Evolutionary conservation across 345 rosid genomes (phyloP), one percentile per base, ranked within the genome.

Genomic region (Brassica juncea): DNA sequence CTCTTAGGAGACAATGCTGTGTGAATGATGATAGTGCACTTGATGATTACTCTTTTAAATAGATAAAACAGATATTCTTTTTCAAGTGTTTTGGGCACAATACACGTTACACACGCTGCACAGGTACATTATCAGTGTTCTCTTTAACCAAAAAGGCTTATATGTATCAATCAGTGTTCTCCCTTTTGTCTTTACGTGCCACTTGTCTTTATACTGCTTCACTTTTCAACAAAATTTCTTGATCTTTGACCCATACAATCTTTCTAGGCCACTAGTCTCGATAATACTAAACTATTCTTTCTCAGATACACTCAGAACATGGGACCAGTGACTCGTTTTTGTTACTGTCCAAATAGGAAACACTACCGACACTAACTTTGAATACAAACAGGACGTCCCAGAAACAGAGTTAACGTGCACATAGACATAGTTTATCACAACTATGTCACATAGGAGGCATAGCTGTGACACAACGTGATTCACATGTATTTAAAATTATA

Each of bases 11-110:
- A 68, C 19, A 11, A 2, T 49, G 62, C 60, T 47, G 4, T 70
- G 14, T 67, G 59, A 65, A 39, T 58, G 47, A 76, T 68, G 49
- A 68, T 58, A 59, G 1, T 60, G 52, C 61, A 16, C 11, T 6
- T 34, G 2, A 60, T 6, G 2, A 60, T 6, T 10, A 21, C 35
- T 19, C 16, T 68, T 19, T 76, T 60, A 76, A 39, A 63, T 63
- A 63, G 42, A 63, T 63, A n/a, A 47, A 6, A 62, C 11, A 6
- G 1, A 11, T 14, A 28, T 30, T 62, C 2, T n/a, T n/a, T 21
- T n/a, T 30, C 5, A 63, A 62, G 11, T 1, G 32, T 14, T 30
- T 63, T 5, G 11, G 23, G 31, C 67, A 30, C 39, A 14, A 2
- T 2, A 62, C 30, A 58, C 62, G 14, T 57, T 3, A 57, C 14